Evolutionary conservation across 495 filamentous ascomycete genomes (phyloP).

Genomic region (Margaritispora aquatica): DNA sequence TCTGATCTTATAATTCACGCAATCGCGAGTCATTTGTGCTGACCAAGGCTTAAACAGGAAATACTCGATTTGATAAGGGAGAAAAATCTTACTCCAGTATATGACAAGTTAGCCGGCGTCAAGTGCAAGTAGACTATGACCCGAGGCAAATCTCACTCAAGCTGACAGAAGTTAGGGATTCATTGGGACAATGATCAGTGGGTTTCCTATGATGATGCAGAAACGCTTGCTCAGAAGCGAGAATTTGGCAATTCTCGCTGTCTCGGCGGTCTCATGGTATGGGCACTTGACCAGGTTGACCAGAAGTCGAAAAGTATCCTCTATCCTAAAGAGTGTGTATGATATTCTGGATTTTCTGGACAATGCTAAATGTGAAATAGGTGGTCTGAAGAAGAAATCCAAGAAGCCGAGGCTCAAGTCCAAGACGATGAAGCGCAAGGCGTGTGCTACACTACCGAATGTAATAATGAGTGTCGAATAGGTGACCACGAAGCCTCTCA

Average conservation of each 20-base stretch:
- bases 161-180: background rate
- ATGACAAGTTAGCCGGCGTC: conserved; percentile 16
- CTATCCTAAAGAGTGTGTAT: too few species aligned
- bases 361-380: too few species aligned
- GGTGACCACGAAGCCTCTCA: conserved; percentile 22
- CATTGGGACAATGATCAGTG: background rate
- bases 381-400: too few species aligned
- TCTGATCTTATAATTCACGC: too few species aligned
- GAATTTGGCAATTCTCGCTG: conserved; percentile 32
- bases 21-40: too few species aligned
- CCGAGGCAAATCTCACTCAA: background rate
- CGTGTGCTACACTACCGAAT: conserved; percentile 13
- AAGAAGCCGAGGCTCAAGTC: background rate
- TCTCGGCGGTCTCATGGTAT: conserved; percentile 37
- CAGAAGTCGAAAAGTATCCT: background rate
- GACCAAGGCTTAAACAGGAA: too few species aligned
- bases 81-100: background rate
- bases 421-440: background rate
- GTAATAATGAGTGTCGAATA: conserved; percentile 13
- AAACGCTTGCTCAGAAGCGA: conserved; percentile 35
- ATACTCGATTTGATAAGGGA: conserved; percentile 5
- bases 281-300: conserved; percentile 32
- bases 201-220: conserved; percentile 28
- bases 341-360: too few species aligned
- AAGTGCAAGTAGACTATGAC: too few species aligned